These are phyloP conservation scores for Leccinum fuscescens DNA, from an alignment of 1,284 basidiomycete genomes.

Conservation along the genomic window DNA sequence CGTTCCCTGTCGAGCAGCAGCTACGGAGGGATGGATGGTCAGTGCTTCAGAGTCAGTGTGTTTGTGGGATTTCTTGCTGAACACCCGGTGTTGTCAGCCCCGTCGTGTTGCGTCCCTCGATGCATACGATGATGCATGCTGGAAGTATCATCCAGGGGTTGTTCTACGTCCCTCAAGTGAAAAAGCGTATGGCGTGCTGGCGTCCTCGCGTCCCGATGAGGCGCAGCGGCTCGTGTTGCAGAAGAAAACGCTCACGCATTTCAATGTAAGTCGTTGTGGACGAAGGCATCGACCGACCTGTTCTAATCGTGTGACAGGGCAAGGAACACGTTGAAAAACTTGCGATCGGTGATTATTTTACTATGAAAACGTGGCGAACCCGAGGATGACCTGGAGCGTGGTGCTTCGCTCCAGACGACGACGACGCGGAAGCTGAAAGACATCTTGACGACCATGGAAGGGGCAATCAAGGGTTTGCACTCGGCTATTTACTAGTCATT, in stretches of 20 bases:
- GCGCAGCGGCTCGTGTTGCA: slow-evolving; percentile 45
- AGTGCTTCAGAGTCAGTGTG: slow-evolving; percentile 19
- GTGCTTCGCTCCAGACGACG: slow-evolving; percentile 40
- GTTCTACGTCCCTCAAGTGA: slow-evolving; percentile 66
- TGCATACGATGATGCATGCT: slow-evolving; percentile 50
- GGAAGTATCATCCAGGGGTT: slow-evolving; percentile 60
- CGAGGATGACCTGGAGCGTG: slow-evolving; percentile 46
- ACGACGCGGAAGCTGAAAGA: slow-evolving; percentile 47
- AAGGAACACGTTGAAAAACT: slow-evolving; percentile 57
- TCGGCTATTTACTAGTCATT: too few species aligned
- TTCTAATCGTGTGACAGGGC: slow-evolving; percentile 39
- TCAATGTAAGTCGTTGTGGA: slow-evolving; percentile 47
- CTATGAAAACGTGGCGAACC: slow-evolving; percentile 62
- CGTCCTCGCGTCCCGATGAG: slow-evolving; percentile 42
- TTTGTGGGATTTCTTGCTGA: neutral
- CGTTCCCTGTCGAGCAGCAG: slow-evolving; percentile 46
- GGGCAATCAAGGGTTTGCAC: slow-evolving; percentile 36
- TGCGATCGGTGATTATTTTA: slow-evolving; percentile 62
- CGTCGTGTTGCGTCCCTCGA: slow-evolving; percentile 60
- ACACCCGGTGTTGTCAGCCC: slow-evolving; percentile 42
- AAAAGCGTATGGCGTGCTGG: slow-evolving; percentile 49
- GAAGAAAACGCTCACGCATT: slow-evolving; percentile 48
- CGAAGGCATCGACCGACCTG: neutral
- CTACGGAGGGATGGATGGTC: slow-evolving; percentile 56
- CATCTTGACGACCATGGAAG: slow-evolving; percentile 51